These are phyloP conservation scores for Phytophthora tubulina DNA, from an alignment of 352 stramenopile genomes.

Conservation along the genomic window DNA sequence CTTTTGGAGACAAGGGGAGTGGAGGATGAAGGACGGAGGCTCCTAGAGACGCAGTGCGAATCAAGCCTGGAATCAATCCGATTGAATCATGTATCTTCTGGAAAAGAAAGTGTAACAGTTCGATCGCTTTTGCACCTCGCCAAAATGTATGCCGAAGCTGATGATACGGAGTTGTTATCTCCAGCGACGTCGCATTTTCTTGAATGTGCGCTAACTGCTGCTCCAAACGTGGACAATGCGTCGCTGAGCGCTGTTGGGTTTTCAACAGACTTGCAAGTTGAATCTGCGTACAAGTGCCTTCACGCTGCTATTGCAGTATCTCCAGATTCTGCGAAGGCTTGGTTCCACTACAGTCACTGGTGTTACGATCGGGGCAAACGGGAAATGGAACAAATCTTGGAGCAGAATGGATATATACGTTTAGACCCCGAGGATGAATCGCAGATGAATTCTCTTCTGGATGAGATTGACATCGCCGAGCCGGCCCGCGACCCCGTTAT, in stretches of 20 bases:
- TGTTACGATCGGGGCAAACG: constrained; percentile 65
- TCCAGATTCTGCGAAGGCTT: constrained; percentile 54
- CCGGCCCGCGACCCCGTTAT: constrained; percentile 48
- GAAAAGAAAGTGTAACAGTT: constrained; percentile 17
- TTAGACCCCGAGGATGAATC: constrained; percentile 56
- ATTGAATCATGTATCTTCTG: not conserved
- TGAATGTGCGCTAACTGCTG: not conserved
- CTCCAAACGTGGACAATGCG: not conserved
- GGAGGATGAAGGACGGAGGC: constrained; percentile 36
- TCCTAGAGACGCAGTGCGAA: constrained; percentile 47
- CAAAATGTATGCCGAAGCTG: constrained; percentile 23
- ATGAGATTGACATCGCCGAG: constrained; percentile 48
- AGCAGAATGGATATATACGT: constrained; percentile 63
- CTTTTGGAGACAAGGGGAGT: constrained; percentile 50
- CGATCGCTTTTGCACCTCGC: constrained; percentile 49
- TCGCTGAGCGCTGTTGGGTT: constrained; percentile 1
- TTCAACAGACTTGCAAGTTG: constrained; percentile 19
- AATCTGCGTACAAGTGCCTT: constrained; percentile 41
- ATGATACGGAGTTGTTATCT: constrained; percentile 28
- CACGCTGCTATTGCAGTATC: constrained; percentile 48
- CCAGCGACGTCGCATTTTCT: constrained; percentile 23
- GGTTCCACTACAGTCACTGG: constrained; percentile 78
- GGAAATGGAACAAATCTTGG: constrained; percentile 51
- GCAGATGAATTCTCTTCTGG: constrained; percentile 48
- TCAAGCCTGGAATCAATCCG: constrained; percentile 17